Base-by-base conservation (phyloP, 805 yeast genomes). In the Teunomyces kruisii region DNA sequence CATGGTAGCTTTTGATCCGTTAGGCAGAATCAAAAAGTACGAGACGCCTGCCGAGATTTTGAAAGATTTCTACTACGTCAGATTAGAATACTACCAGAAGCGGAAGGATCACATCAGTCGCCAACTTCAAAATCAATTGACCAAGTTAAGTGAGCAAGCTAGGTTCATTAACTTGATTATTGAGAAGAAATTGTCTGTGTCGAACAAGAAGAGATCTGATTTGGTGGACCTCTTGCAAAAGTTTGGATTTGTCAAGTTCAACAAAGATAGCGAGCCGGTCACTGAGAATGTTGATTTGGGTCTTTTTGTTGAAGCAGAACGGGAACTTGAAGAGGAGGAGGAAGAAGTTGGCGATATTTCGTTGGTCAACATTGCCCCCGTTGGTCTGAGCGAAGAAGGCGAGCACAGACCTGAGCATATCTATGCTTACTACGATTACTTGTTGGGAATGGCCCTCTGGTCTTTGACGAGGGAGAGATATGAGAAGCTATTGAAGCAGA, bases 1-100 rank as follows among this genome's bases (percentile, higher is more conserved):
- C 62, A 91, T 94, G 96, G 97, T 94, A 45, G 95, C 97, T 0
- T 94, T 94, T 68, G 97, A 94, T 68, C 80, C 96, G 3, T 77
- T 78, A 39, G 96, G 97, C 31, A 80, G 91, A 53, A 88, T 94
- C 56, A 86, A 86, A 61, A 88, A 81, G 62, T 94, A 90, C 64
- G 86, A 83, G 9, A 72, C 74, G 40, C 86, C 85, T 2, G 79
- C 80, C 51, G 92, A 89, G 38, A 92, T 94, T 41, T 72, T 94
- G 54, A 76, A 75, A 48, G 98, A 92, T 53, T 94, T 86, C 64
- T 94, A 84, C 63, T 85, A 76, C 56, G 87, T 94, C 10, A 79
- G 99, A 58, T 72, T 94, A 50, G 97, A 91, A 47, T 88, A 75
- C 62, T 94, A 94, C 64, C 97, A 90, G 69, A 85, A 82, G 61